Percentiles rank a stretch among this genome's conserved stretches.
Conservation (phyloP, 495 filamentous ascomycete genomes). For the Neurospora intermedia region DNA sequence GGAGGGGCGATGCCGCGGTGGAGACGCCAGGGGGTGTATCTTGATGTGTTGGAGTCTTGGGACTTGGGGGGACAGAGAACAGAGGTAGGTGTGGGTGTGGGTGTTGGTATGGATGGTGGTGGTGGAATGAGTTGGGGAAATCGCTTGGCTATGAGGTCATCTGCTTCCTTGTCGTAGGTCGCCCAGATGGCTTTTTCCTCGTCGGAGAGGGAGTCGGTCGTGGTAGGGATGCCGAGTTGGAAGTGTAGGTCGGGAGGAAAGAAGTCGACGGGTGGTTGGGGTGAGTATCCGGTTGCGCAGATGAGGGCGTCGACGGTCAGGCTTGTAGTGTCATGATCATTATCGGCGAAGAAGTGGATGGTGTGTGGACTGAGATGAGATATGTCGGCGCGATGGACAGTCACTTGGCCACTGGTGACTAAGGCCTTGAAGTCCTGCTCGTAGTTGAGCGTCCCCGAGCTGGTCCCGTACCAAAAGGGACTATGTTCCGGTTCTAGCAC, state of each 20-base stretch:
- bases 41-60: too few species aligned
- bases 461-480: constrained; percentile 42
- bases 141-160: constrained; percentile 43
- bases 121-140: constrained; percentile 44
- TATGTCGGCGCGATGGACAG: constrained; percentile 54
- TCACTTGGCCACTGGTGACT: constrained; percentile 44
- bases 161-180: constrained; percentile 30
- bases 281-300: constrained; percentile 49
- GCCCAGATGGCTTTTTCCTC: constrained; percentile 8
- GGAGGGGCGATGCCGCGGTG: constrained; percentile 61
- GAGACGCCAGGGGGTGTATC: constrained; percentile 35
- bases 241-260: neutral
- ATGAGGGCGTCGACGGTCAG: constrained; percentile 51
- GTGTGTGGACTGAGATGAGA: constrained; percentile 36
- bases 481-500: constrained; percentile 47
- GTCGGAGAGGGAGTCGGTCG: neutral
- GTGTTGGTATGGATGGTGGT: neutral
- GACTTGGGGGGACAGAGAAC: too few species aligned
- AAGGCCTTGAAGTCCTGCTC: constrained; percentile 49
- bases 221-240: constrained; percentile 9
- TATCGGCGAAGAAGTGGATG: constrained; percentile 23
- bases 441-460: constrained; percentile 55
- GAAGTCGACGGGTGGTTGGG: constrained; percentile 12
- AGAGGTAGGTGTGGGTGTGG: neutral
- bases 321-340: constrained; percentile 27